These are phyloP conservation scores for Cornus kousa DNA, from an alignment of 148 eudicot genomes.

Conservation along the genomic window DNA sequence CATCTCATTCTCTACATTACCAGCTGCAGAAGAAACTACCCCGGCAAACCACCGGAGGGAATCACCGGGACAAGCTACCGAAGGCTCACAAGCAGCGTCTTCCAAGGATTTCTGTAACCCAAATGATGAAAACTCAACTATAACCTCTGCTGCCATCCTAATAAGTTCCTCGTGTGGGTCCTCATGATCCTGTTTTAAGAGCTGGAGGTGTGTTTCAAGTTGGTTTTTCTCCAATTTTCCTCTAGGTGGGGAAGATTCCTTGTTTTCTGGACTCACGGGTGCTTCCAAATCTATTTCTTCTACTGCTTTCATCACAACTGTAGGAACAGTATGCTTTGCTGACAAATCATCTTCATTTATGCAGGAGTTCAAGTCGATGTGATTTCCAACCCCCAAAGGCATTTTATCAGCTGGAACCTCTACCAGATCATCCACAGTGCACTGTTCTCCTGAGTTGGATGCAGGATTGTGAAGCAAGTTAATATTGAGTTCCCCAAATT, in stretches of 20 bases:
- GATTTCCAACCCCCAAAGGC: slow-evolving; percentile 14
- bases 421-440: slow-evolving; percentile 12
- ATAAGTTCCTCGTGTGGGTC: slow-evolving; percentile 26
- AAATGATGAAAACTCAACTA: slow-evolving; percentile 38
- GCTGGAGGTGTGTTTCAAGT: slow-evolving; percentile 15
- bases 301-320: background rate
- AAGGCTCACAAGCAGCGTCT: slow-evolving; percentile 4
- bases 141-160: slow-evolving; percentile 44
- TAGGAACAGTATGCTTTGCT: background rate
- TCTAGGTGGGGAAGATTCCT: slow-evolving; percentile 48
- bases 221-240: slow-evolving; percentile 40
- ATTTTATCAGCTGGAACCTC: slow-evolving; percentile 8
- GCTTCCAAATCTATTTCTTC: slow-evolving; percentile 43
- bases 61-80: slow-evolving; percentile 19
- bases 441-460: slow-evolving; percentile 9
- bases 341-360: slow-evolving; percentile 17
- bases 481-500: slow-evolving; percentile 24
- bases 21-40: slow-evolving; percentile 27
- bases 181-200: slow-evolving; percentile 15
- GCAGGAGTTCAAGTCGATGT: slow-evolving; percentile 28
- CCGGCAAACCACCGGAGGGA: slow-evolving; percentile 48
- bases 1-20: slow-evolving; percentile 26
- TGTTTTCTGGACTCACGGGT: slow-evolving; percentile 53
- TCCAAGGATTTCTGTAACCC: slow-evolving; percentile 5
- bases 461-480: slow-evolving; percentile 12